phyloP scores from a whole-genome alignment of 2,329 filamentous ascomycete genomes.

The Aureobasidium pullulans region DNA sequence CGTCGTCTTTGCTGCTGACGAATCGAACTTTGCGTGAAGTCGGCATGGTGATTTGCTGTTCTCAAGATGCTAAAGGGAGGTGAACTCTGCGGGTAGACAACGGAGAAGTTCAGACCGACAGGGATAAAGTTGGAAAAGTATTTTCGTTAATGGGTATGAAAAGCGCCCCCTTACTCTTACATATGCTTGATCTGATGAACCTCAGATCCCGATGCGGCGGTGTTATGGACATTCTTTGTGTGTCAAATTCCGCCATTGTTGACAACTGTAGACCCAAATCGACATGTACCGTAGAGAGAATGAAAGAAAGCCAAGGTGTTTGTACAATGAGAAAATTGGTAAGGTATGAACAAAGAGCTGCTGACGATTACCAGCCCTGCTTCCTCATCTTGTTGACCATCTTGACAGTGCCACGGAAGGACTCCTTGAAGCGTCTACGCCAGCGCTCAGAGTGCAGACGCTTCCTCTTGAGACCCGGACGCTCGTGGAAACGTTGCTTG shows the following conservation, averaged over 20 bases:
- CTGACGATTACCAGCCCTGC: conserved; percentile 64
- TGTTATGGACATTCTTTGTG: background rate
- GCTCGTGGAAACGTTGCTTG: conserved; percentile 64
- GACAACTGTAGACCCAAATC: background rate
- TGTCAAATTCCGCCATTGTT: background rate
- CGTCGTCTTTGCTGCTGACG: too few relatives aligned
- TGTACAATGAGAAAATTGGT: background rate
- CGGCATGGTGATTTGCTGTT: background rate
- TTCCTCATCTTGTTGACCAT: conserved; percentile 63
- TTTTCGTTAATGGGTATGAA: background rate
- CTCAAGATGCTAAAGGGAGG: too few relatives aligned
- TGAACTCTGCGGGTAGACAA: too few relatives aligned
- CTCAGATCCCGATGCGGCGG: background rate
- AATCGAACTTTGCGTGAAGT: too few relatives aligned
- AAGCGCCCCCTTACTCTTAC: background rate
- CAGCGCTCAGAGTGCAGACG: conserved; percentile 74
- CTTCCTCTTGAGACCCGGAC: conserved; percentile 68
- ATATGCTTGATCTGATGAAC: background rate
- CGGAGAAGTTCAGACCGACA: too few relatives aligned
- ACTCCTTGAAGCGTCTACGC: conserved; percentile 66
- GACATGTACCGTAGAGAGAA: background rate
- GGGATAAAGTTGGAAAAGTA: background rate
- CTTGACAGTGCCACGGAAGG: conserved; percentile 71
- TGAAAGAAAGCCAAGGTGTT: background rate
- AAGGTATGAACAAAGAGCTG: background rate